Conservation (phyloP, 768 basidiomycete species). For the Boletus rex-veris region DNA sequence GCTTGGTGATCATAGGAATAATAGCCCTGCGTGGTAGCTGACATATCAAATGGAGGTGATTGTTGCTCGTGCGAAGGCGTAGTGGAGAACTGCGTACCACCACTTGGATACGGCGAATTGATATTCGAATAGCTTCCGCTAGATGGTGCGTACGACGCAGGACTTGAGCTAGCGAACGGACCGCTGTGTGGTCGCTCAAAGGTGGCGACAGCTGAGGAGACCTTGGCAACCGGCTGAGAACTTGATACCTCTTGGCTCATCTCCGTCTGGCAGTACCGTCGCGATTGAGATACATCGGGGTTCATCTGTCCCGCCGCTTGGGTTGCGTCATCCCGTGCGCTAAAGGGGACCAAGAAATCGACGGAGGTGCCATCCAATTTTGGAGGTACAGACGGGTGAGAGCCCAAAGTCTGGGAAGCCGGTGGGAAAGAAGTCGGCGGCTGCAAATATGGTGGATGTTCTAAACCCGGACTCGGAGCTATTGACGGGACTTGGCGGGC, state of each 20-base stretch:
- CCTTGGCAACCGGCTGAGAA: conserved; percentile 11
- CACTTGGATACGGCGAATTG: conserved; percentile 24
- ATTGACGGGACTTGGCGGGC: conserved; percentile 11
- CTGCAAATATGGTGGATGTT: conserved; percentile 13
- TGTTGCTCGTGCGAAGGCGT: conserved; percentile 23
- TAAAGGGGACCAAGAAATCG: conserved; percentile 27
- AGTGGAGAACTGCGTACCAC: conserved; percentile 12
- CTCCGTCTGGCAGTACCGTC: conserved; percentile 12
- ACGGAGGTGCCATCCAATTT: conserved; percentile 14
- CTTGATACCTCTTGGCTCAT: conserved; percentile 7
- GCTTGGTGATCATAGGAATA: conserved; percentile 21
- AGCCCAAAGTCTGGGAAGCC: conserved; percentile 1
- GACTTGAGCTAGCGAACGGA: conserved; percentile 20
- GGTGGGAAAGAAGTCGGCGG: conserved; percentile 10
- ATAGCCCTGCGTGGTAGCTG: conserved; percentile 15
- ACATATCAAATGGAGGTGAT: conserved; percentile 20
- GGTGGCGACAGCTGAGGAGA: background rate
- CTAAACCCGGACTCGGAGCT: conserved; percentile 8
- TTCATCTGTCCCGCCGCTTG: conserved; percentile 12
- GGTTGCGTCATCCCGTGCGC: conserved; percentile 14
- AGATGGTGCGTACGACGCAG: conserved; percentile 24
- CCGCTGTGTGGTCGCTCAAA: conserved; percentile 25
- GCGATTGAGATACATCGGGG: conserved; percentile 15
- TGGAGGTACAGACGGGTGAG: conserved; percentile 5
- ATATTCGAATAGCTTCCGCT: conserved; percentile 24